These are phyloP conservation scores for Ogataea philodendri DNA, from an alignment of 805 yeast species.

Conservation along the genomic window DNA sequence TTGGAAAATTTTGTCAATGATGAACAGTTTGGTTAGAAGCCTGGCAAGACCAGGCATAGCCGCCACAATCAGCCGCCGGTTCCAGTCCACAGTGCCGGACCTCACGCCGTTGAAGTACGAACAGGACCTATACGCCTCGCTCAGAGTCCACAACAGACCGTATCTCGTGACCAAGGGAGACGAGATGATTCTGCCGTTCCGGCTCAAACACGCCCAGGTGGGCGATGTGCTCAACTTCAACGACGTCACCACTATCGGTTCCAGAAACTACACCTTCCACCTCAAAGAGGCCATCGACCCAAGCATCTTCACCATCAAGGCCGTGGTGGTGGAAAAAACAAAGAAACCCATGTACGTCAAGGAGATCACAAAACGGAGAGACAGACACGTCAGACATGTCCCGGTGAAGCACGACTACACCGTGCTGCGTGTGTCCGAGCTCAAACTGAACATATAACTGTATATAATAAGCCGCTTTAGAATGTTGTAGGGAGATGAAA, in stretches of 20 bases:
- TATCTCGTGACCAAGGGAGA: slow-evolving; percentile 93
- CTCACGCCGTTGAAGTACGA: slow-evolving; percentile 63
- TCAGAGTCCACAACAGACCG: slow-evolving; percentile 78
- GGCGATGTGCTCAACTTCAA: slow-evolving; percentile 79
- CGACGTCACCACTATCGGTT: slow-evolving; percentile 79
- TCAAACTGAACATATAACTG: slow-evolving; percentile 44
- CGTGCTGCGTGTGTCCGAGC: slow-evolving; percentile 70
- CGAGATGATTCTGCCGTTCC: slow-evolving; percentile 72
- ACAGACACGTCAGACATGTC: slow-evolving; percentile 69
- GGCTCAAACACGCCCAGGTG: slow-evolving; percentile 68
- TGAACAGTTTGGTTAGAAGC: slow-evolving; percentile 7
- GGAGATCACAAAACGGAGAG: slow-evolving; percentile 76
- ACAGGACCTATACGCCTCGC: slow-evolving; percentile 73
- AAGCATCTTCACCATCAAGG: slow-evolving; percentile 58
- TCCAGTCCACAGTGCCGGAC: slow-evolving; percentile 35
- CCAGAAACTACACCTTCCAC: slow-evolving; percentile 72
- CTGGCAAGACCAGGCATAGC: slow-evolving; percentile 2
- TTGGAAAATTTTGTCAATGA: slow-evolving; percentile 6
- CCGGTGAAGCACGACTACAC: slow-evolving; percentile 72
- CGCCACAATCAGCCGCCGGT: slow-evolving; percentile 3
- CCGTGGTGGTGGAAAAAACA: slow-evolving; percentile 83
- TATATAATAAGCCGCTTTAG: slow-evolving; percentile 7
- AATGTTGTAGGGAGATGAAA: too few relatives aligned
- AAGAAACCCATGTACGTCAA: slow-evolving; percentile 71
- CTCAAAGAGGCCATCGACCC: slow-evolving; percentile 52